These are phyloP conservation scores for Raphanus hybrid DNA, from an alignment of 441 rosid species.

Conservation along the genomic window DNA sequence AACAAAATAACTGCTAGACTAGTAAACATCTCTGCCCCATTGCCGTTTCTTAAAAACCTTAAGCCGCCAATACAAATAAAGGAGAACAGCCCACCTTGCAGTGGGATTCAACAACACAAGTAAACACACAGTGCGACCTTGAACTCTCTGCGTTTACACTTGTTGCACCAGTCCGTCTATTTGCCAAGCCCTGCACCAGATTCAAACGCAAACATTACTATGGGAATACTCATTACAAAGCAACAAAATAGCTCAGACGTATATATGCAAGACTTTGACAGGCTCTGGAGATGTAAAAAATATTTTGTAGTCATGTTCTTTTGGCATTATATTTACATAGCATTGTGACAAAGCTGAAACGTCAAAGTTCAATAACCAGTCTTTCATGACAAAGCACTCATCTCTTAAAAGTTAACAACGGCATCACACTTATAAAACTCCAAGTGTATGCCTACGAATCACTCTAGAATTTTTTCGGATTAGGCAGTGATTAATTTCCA, in stretches of 20 bases:
- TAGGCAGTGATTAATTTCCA: no score
- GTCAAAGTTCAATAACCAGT: conserved; percentile 5
- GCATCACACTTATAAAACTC: not conserved
- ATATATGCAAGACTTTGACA: conserved; percentile 22
- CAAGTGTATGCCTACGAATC: conserved; percentile 12
- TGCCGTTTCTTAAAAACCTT: conserved; percentile 20
- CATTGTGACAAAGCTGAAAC: conserved; percentile 4
- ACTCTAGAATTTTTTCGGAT: no score
- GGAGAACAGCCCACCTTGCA: conserved; percentile 74
- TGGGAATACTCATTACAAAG: not conserved
- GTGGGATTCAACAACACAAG: conserved; percentile 93
- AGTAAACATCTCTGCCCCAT: conserved; percentile 20
- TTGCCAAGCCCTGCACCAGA: conserved; percentile 81
- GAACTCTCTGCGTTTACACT: conserved; percentile 99
- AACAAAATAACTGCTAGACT: conserved; percentile 15
- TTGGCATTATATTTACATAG: not conserved
- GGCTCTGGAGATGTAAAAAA: not conserved
- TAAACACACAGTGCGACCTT: conserved; percentile 97
- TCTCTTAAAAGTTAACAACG: not conserved
- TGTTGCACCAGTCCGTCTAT: conserved; percentile 95
- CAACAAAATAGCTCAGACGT: conserved; percentile 6
- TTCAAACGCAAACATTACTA: not conserved
- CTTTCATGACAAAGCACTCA: not conserved
- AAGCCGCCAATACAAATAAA: not conserved
- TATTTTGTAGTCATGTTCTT: conserved; percentile 12